These are phyloP conservation scores for Suhomyces bribrorum DNA, from an alignment of 1,139 yeast species.

Conservation along the genomic window DNA sequence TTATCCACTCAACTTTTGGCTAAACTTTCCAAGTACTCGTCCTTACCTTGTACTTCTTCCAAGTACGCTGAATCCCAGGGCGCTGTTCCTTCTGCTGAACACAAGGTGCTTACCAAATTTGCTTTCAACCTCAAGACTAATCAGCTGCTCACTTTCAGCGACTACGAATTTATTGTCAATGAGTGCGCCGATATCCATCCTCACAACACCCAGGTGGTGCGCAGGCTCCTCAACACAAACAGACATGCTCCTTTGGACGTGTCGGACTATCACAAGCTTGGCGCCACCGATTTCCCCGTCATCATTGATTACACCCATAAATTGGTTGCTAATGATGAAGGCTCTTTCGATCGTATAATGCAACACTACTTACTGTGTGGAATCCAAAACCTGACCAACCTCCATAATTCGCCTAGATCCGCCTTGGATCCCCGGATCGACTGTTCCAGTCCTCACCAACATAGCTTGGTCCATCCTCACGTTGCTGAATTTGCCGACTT, in stretches of 20 bases:
- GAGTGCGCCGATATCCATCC: constrained; percentile 47
- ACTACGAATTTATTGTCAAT: constrained; percentile 37
- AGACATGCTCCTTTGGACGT: constrained; percentile 16
- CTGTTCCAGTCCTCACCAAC: constrained; percentile 4
- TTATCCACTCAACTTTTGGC: constrained; percentile 28
- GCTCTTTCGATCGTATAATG: constrained; percentile 44
- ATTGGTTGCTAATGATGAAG: constrained; percentile 52
- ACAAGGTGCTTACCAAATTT: constrained; percentile 19
- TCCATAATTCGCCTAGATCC: constrained; percentile 10
- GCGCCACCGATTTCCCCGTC: constrained; percentile 38
- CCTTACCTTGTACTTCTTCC: constrained; percentile 25
- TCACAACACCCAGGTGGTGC: constrained; percentile 37
- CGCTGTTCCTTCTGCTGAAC: constrained; percentile 6
- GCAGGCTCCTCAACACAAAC: constrained; percentile 16
- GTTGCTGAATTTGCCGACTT: constrained; percentile 52
- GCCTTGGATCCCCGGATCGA: no score
- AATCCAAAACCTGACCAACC: constrained; percentile 29
- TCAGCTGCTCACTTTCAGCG: constrained; percentile 28
- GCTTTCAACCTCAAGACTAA: constrained; percentile 27
- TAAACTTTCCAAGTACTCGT: constrained; percentile 24
- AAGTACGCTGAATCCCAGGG: constrained; percentile 13
- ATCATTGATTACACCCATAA: constrained; percentile 59
- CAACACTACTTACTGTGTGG: constrained; percentile 44
- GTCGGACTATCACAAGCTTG: constrained; percentile 22
- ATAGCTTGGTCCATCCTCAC: constrained; percentile 44